phyloP scores from a whole-genome alignment of 805 yeast genomes.

The Zygosaccharomyces rouxii region DNA sequence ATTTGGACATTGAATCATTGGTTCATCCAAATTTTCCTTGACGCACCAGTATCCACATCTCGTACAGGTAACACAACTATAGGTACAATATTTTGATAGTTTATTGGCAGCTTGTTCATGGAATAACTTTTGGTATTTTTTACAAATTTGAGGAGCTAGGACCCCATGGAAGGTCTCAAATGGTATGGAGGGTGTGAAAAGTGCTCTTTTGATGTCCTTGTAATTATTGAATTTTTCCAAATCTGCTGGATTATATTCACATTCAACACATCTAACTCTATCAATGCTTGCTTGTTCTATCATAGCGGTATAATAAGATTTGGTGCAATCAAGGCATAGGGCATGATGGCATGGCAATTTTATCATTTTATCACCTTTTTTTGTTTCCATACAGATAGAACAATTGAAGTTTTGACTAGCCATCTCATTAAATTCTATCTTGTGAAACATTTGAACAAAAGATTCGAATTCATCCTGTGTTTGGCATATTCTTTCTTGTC shows the following conservation, averaged over 20 bases:
- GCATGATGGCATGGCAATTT: constrained; percentile 44
- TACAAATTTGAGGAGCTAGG: constrained; percentile 29
- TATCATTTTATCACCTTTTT: constrained; percentile 42
- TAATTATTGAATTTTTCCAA: constrained; percentile 25
- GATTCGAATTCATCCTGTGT: constrained; percentile 15
- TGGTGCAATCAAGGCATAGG: constrained; percentile 46
- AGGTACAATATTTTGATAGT: constrained; percentile 44
- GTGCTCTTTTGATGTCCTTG: constrained; percentile 32
- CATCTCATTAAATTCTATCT: constrained; percentile 30
- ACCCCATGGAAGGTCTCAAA: constrained; percentile 35
- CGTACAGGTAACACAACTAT: constrained; percentile 49
- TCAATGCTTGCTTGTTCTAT: constrained; percentile 48
- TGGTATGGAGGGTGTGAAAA: constrained; percentile 43
- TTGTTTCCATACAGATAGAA: constrained; percentile 51
- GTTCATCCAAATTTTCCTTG: constrained; percentile 43
- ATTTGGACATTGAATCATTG: constrained; percentile 44
- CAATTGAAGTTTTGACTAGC: constrained; percentile 42
- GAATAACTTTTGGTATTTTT: constrained; percentile 40
- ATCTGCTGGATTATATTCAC: constrained; percentile 26
- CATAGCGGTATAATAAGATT: constrained; percentile 39
- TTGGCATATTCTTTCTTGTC: constrained; percentile 8
- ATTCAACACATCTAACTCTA: constrained; percentile 56
- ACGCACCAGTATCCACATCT: constrained; percentile 47
- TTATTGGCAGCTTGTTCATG: constrained; percentile 40
- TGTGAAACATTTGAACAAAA: constrained; percentile 26